Evolutionary conservation across 1,139 yeast species (phyloP), one percentile per base, ranked within the genome.

Genomic region (Meyerozyma guilliermondii): DNA sequence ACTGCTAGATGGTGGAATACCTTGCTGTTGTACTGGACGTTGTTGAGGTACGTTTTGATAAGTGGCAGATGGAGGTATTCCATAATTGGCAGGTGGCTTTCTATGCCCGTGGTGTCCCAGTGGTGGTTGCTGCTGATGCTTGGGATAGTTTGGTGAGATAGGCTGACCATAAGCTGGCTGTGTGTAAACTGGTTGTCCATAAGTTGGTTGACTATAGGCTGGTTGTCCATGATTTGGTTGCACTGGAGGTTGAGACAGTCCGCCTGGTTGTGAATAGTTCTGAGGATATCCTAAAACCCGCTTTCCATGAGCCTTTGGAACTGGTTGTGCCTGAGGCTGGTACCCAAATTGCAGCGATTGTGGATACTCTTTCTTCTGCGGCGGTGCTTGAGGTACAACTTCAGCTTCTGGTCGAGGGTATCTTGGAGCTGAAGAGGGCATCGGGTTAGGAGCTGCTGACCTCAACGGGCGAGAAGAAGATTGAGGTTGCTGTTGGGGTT

Each of bases 341-440:
- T 46, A 43, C 24, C 46, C 49, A 28, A 42, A 46, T 29, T 49
- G 50, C 39, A 29, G 48, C 7, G 46, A 47, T 10, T 45, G 54
- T 11, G 50, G 55, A 31, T 53, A 49, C 2, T 39, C 43, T 27
- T 48, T 58, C 35, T 52, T 50, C 39, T 49, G 57, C 8, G 51
- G 43, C 16, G 29, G 43, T 28, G 39, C 43, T 11, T 29, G 43
- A 11, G 39, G 43, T 7, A 33, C 24, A 16, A n/a, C 17, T 18
- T 33, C 24, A 9, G 11, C 8, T 2, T 23, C 34, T 10, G 34
- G 16, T 5, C 20, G 13, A 30, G 28, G 7, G 28, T 26, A 7
- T n/a, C 28, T 26, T 10, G 28, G 27, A 7, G 27, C 28, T 7
- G 28, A 23, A 7, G 27, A 26, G 28, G 28, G 28, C 28, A 26